Conservation (phyloP, 352 stramenopile genomes). For the Globisporangium splendens region DNA sequence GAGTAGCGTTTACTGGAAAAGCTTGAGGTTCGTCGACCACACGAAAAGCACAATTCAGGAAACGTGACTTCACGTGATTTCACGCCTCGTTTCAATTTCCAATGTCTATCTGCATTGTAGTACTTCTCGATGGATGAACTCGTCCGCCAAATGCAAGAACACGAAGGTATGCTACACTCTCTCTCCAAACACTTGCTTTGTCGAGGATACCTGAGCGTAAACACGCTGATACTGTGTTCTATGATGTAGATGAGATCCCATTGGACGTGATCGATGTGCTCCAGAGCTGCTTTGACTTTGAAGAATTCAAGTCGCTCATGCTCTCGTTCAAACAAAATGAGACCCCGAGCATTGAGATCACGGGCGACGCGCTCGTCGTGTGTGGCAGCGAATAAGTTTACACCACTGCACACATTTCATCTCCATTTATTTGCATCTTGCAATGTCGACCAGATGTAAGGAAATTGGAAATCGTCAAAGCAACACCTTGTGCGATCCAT, state of each 20-base stretch:
- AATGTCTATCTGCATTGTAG: constrained; percentile 17
- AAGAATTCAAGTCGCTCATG: constrained; percentile 88
- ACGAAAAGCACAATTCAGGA: too few relatives aligned
- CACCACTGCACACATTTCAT: too few relatives aligned
- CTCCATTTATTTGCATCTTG: too few relatives aligned
- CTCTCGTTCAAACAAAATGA: constrained; percentile 86
- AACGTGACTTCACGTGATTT: too few relatives aligned
- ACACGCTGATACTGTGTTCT: background rate
- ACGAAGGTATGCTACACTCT: constrained; percentile 45
- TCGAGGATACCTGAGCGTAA: background rate
- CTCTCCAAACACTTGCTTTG: background rate
- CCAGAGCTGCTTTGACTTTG: constrained; percentile 80
- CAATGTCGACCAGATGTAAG: too few relatives aligned
- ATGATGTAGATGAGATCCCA: constrained; percentile 58
- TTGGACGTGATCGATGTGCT: constrained; percentile 78
- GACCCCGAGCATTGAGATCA: constrained; percentile 72
- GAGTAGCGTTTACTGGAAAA: constrained; percentile 58
- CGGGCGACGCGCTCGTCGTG: constrained; percentile 52
- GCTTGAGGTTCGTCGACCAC: constrained; percentile 38
- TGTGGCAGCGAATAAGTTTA: constrained; percentile 18
- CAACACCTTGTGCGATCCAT: background rate
- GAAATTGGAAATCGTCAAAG: too few relatives aligned
- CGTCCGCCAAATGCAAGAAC: constrained; percentile 76
- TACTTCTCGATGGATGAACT: constrained; percentile 84
- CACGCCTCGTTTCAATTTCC: too few relatives aligned